Evolutionary conservation across 1,284 basidiomycete genomes (phyloP).

Genomic region (Irpex sp.): DNA sequence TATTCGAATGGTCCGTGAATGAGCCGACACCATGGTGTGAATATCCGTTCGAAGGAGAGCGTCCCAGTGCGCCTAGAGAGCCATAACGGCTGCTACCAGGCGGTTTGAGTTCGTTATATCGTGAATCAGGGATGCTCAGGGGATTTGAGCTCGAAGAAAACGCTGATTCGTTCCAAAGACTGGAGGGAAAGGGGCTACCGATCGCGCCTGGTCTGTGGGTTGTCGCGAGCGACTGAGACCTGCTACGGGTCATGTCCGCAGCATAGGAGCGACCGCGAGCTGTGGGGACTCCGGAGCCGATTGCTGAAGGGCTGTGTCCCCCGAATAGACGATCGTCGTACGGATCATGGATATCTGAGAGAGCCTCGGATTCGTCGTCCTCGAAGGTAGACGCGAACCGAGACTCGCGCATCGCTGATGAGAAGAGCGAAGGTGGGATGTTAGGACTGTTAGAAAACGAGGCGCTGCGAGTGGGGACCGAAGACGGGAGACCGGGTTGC

Average conservation of each 20-base stretch:
- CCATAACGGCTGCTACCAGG: constrained; percentile 58
- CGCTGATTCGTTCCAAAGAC: constrained; percentile 53
- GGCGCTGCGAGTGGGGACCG: constrained; percentile 57
- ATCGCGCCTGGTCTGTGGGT: constrained; percentile 49
- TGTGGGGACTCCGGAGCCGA: constrained; percentile 6
- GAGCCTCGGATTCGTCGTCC: constrained; percentile 66
- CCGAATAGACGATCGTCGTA: constrained; percentile 52
- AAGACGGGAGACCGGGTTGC: constrained; percentile 29
- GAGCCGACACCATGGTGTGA: constrained; percentile 33
- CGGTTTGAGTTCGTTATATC: constrained; percentile 59
- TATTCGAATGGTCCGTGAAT: constrained; percentile 65
- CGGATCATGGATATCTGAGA: constrained; percentile 39
- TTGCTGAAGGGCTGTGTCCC: constrained; percentile 21
- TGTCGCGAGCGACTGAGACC: constrained; percentile 71
- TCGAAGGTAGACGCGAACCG: constrained; percentile 67
- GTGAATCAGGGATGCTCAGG: constrained; percentile 48
- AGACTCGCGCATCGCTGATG: constrained; percentile 59
- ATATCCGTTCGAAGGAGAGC: constrained; percentile 54
- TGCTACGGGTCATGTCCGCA: constrained; percentile 61
- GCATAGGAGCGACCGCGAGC: constrained; percentile 53
- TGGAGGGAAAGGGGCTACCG: constrained; percentile 35
- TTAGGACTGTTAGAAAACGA: constrained; percentile 51
- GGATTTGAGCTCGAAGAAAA: constrained; percentile 36
- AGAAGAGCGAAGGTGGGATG: constrained; percentile 48
- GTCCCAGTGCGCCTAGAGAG: constrained; percentile 51